Percentiles rank a stretch among this genome's conserved stretches.
These are phyloP conservation scores for Lyophyllum decastes DNA, from an alignment of 768 basidiomycete species.

Conservation along the genomic window DNA sequence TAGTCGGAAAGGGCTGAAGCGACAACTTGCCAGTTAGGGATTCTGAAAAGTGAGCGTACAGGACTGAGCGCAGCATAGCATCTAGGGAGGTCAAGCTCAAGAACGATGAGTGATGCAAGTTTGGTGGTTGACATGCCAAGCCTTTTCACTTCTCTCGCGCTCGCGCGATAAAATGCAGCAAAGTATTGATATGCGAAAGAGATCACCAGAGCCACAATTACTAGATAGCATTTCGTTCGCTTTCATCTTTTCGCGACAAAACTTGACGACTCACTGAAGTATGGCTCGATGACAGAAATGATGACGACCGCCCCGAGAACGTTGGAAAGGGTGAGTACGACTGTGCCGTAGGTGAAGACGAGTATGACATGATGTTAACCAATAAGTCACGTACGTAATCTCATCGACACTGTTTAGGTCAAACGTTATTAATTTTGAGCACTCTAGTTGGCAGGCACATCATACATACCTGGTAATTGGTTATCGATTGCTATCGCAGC, in stretches of 20 bases:
- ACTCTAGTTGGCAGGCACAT: neutral
- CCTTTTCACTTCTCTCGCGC: conserved; percentile 71
- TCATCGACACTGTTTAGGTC: conserved; percentile 46
- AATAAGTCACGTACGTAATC: conserved; percentile 46
- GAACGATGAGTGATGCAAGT: neutral
- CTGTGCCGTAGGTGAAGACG: conserved; percentile 28
- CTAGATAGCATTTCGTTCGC: conserved; percentile 24
- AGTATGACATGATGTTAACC: neutral
- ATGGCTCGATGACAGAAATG: conserved; percentile 59
- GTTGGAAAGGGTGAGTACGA: conserved; percentile 49
- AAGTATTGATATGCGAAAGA: conserved; percentile 65
- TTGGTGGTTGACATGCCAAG: conserved; percentile 25
- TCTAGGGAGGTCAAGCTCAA: conserved; percentile 36
- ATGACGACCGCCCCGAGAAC: conserved; percentile 55
- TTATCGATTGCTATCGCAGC: conserved; percentile 52
- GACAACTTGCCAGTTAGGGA: conserved; percentile 53
- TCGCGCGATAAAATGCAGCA: conserved; percentile 67
- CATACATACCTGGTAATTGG: conserved; percentile 51
- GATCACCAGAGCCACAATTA: conserved; percentile 56
- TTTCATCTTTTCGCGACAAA: neutral
- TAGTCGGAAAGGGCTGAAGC: neutral
- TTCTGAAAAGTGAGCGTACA: conserved; percentile 81
- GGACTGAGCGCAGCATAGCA: conserved; percentile 68
- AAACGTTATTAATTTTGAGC: neutral
- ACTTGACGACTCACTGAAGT: conserved; percentile 50